Base-by-base conservation (phyloP, 2,329 filamentous ascomycete genomes). In the Parafenestella ontariensis region DNA sequence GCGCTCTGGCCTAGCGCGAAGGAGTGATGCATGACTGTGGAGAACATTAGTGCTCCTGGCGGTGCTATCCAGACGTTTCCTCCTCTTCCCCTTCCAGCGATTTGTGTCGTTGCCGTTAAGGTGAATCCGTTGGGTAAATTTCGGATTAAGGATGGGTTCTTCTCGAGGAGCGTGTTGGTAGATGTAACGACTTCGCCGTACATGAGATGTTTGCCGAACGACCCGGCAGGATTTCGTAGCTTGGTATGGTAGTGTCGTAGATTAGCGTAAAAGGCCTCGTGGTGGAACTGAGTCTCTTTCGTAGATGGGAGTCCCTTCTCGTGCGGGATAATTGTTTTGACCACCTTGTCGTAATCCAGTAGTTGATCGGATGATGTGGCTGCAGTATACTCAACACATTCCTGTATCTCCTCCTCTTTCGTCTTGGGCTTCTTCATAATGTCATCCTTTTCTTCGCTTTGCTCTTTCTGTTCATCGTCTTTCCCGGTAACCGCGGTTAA, bases 61-160 rank as follows among this genome's bases (percentile, higher is more conserved):
- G 95, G 95, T 0, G 93, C 92, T 4, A 99, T 87, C 95, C 95
- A 99, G 55, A 97, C 91, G 66, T 99, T 99, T 28, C 85, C 88
- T 3, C 95, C 95, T 9, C 95, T 89, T 7, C 95, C 95, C 33
- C 95, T 87, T 7, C 89, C 95, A 0, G 93, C 91, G 6, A 97
- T 82, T 74, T 98, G 94, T 0, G 89, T 92, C 0, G 92, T 95
- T 1, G 95, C 94, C 0, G 90, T 89, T 10, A 91, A 82, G 0
- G 93, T 96, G 72, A 96, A 92, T n/a, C 95, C 95, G 0, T 85
- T 87, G 0, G 93, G 91, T 0, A 98, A 82, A 40, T 83, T 86
- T 5, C 88, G 84, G 31, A 97, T 85, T 21, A 97, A 80, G 26
- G 87, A 86, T 0, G 87, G 85, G 70, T 99, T 99, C 89, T 95